phyloP scores from a whole-genome alignment of 257 asterid species.

The Solanum bulbocastanum region DNA sequence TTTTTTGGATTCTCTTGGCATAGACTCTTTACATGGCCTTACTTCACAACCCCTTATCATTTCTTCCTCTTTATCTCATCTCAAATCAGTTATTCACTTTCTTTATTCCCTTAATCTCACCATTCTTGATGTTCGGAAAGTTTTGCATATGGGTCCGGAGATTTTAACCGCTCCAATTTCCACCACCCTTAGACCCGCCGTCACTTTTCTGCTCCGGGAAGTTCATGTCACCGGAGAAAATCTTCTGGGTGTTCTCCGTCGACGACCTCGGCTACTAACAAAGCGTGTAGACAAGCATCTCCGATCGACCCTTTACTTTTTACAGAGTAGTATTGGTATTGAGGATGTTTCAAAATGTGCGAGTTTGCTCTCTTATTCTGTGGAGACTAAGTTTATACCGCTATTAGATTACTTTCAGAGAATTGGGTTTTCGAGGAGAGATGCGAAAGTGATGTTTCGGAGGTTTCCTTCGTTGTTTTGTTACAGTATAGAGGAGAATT shows the following conservation, averaged over 20 bases:
- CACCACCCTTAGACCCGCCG: conserved; percentile 41
- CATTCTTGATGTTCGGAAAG: conserved; percentile 50
- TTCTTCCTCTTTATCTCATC: conserved; percentile 43
- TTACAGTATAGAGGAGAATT: conserved; percentile 66
- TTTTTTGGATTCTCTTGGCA: conserved; percentile 74
- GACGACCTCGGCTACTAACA: conserved; percentile 75
- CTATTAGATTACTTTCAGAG: conserved; percentile 59
- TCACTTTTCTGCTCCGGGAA: conserved; percentile 75
- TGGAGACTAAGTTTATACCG: conserved; percentile 68
- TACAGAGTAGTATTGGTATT: conserved; percentile 67
- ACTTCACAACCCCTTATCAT: conserved; percentile 42
- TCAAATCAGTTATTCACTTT: conserved; percentile 54
- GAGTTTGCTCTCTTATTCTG: conserved; percentile 60
- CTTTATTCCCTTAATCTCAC: conserved; percentile 47
- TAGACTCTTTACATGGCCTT: conserved; percentile 61
- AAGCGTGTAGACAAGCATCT: conserved; percentile 49
- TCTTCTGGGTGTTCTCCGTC: conserved; percentile 65
- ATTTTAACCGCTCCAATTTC: conserved; percentile 40
- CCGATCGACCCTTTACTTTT: conserved; percentile 76
- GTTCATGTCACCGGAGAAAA: conserved; percentile 39
- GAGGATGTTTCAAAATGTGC: conserved; percentile 50
- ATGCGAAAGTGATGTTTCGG: conserved; percentile 51
- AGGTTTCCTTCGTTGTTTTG: conserved; percentile 53
- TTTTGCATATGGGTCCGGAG: conserved; percentile 78
- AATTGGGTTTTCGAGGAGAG: conserved; percentile 52